These are phyloP conservation scores for Saitozyma sp. DNA, from an alignment of 768 basidiomycete genomes.

Conservation along the genomic window DNA sequence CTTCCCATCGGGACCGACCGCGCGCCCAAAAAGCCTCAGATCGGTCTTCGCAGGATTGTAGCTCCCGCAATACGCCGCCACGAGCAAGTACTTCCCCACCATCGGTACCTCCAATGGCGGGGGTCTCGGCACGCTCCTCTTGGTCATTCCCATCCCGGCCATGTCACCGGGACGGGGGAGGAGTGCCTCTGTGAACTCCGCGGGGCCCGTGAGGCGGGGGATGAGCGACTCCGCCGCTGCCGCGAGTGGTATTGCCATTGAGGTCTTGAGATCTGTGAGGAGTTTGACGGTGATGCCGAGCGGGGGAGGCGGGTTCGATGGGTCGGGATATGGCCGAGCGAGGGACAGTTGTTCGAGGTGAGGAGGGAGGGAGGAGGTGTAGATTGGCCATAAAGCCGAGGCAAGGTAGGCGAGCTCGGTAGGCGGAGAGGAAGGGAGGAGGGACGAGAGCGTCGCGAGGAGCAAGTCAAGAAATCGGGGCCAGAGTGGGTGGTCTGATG, in stretches of 20 bases:
- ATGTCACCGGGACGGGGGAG: constrained; percentile 3
- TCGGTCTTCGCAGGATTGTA: constrained; percentile 81
- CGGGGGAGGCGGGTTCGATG: constrained; percentile 19
- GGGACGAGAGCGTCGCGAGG: constrained; percentile 31
- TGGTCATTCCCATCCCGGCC: background rate
- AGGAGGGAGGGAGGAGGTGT: constrained; percentile 34
- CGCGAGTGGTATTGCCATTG: constrained; percentile 37
- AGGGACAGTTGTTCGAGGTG: constrained; percentile 33
- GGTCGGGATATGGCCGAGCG: constrained; percentile 4
- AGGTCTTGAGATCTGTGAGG: constrained; percentile 47
- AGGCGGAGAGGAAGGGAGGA: constrained; percentile 21
- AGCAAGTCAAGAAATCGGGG: constrained; percentile 49
- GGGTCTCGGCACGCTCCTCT: constrained; percentile 19
- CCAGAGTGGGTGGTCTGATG: constrained; percentile 40
- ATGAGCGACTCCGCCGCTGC: constrained; percentile 43
- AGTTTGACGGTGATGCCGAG: constrained; percentile 40
- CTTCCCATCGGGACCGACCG: constrained; percentile 61
- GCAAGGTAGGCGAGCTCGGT: constrained; percentile 36
- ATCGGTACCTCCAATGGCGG: constrained; percentile 31
- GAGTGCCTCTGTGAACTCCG: constrained; percentile 27
- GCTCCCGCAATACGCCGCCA: constrained; percentile 78
- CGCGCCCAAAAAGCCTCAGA: constrained; percentile 77
- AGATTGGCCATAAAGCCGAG: constrained; percentile 46
- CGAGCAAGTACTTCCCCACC: constrained; percentile 66
- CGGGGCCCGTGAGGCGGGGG: constrained; percentile 25